Base-by-base conservation (phyloP, 1,284 basidiomycete species). In the Xanthoconium separans region DNA sequence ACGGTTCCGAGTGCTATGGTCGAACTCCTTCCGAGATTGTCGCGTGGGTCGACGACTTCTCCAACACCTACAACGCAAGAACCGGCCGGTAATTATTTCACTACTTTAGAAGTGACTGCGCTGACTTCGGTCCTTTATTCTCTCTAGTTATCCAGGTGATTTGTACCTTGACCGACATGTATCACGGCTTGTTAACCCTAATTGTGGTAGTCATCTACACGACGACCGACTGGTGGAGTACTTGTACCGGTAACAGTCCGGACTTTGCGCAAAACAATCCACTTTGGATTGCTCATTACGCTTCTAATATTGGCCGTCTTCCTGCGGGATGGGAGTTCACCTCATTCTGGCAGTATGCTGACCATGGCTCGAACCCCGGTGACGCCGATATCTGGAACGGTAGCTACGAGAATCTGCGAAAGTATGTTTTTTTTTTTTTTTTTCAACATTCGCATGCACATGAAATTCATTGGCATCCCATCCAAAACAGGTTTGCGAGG, bases 331-430 rank as follows among this genome's bases (percentile, higher is more conserved):
- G 80, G 79, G 50, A 61, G 64, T 78, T 73, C 62, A 64, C 74
- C 29, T 81, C 84, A 0, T 85, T 88, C 70, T 86, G 83, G 84
- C 84, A 87, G 67, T 82, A 80, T 56, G 77, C 78, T 4, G 77
- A 82, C 60, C 73, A 73, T 10, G 77, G 79, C 5, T 49, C 74
- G 12, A 81, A 78, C 59, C 78, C 81, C 27, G 82, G 83, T 24
- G 82, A 85, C 56, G 76, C 79, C 47, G 78, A 84, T 61, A 55
- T 71, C 50, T 84, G 80, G 70, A 80, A 81, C 41, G 81, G 80
- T 12, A 73, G 75, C 34, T 54, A 68, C 27, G 62, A 65, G 48
- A 62, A 64, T 13, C 65, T 78, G 54, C 59, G 70, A 58, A 60
- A 58, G 72, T 74, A 54, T 3, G 62, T n/a, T n/a, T n/a, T n/a